phyloP scores from a whole-genome alignment of 1,284 basidiomycete species.

The Heterobasidion annosum region DNA sequence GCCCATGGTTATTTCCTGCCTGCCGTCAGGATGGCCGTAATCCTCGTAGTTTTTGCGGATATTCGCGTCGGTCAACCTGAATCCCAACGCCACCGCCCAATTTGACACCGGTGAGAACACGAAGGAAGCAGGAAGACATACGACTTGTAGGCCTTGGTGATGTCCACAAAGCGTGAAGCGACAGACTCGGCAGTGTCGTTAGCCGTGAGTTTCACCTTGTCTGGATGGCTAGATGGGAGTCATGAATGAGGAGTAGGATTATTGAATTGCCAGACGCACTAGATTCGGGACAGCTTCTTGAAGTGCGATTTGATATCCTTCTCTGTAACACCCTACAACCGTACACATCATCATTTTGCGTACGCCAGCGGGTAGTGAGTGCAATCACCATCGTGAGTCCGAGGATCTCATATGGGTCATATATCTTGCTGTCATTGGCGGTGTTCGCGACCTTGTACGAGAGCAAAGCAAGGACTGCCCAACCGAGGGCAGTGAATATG shows the following conservation, averaged over 20 bases:
- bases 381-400: slow-evolving; percentile 59
- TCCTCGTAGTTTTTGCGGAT: slow-evolving; percentile 88
- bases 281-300: slow-evolving; percentile 87
- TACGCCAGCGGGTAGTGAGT: slow-evolving; percentile 9
- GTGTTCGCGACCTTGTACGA: slow-evolving; percentile 58
- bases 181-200: slow-evolving; percentile 91
- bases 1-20: slow-evolving; percentile 91
- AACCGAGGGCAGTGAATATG: slow-evolving; percentile 60
- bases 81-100: background rate
- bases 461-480: slow-evolving; percentile 67
- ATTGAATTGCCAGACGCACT: slow-evolving; percentile 40
- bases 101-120: background rate
- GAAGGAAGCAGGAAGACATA: slow-evolving; percentile 24
- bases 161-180: slow-evolving; percentile 81
- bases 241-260: background rate
- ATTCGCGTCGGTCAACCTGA: slow-evolving; percentile 85
- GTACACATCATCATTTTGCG: background rate
- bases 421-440: slow-evolving; percentile 62
- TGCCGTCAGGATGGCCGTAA: slow-evolving; percentile 95
- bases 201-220: slow-evolving; percentile 81
- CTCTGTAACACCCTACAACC: slow-evolving; percentile 51
- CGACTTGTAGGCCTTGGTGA: slow-evolving; percentile 99
- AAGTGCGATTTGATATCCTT: slow-evolving; percentile 97
- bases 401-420: slow-evolving; percentile 94
- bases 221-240: slow-evolving; percentile 69